Percentiles rank a stretch among this genome's conserved stretches.
Conservation (phyloP, 1,139 yeast species). For the Schwanniomyces etchellsii region DNA sequence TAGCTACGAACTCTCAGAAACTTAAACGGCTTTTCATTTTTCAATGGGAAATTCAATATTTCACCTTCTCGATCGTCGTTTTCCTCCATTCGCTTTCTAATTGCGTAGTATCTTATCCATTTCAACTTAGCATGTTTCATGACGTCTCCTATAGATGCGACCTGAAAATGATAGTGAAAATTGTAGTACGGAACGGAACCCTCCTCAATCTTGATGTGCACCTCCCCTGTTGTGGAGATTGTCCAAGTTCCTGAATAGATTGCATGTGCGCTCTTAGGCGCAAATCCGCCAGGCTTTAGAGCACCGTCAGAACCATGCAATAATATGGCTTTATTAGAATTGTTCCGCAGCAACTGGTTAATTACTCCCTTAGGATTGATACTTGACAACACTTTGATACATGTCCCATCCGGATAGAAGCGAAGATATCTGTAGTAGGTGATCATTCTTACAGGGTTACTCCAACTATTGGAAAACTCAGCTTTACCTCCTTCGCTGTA, state of each 20-base stretch:
- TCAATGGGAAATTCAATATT: conserved; percentile 47
- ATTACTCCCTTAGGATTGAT: conserved; percentile 63
- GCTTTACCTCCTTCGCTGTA: conserved; percentile 72
- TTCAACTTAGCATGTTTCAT: conserved; percentile 57
- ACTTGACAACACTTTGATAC: conserved; percentile 59
- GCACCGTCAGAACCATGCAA: conserved; percentile 11
- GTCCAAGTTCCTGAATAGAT: conserved; percentile 54
- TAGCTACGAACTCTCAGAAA: conserved; percentile 61
- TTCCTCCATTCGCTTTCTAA: conserved; percentile 35
- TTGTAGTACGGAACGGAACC: conserved; percentile 61
- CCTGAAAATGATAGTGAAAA: conserved; percentile 57
- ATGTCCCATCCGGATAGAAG: conserved; percentile 75
- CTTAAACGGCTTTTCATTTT: conserved; percentile 71
- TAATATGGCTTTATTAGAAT: conserved; percentile 12
- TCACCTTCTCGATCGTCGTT: conserved; percentile 46
- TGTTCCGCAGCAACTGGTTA: conserved; percentile 40
- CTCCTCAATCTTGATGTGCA: conserved; percentile 47
- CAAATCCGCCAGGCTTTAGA: conserved; percentile 6
- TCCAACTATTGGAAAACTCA: conserved; percentile 64
- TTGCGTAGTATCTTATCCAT: conserved; percentile 60
- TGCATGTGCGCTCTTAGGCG: conserved; percentile 24
- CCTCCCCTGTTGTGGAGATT: conserved; percentile 41
- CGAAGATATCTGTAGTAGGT: conserved; percentile 84
- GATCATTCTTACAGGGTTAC: conserved; percentile 72
- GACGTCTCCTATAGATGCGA: conserved; percentile 50